Conservation (phyloP, 2,329 filamentous ascomycete genomes). For the Aaosphaeria arxii region DNA sequence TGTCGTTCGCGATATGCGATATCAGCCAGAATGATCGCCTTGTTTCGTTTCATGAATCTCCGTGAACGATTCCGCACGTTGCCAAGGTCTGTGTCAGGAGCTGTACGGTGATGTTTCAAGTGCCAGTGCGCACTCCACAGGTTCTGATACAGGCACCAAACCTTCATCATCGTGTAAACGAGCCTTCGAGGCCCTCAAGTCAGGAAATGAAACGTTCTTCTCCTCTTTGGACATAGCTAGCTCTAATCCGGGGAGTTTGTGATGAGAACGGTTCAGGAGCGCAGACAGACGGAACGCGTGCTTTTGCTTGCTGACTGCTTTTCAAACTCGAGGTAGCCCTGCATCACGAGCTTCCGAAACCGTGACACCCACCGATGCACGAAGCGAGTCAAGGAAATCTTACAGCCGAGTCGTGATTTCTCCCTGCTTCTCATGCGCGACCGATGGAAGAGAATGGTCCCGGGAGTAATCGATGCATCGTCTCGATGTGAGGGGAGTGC, state of each 20-base stretch:
- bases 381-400: no score
- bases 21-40: no score
- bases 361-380: slow-evolving; percentile 9
- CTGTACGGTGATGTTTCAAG: slow-evolving; percentile 13
- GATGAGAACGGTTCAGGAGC: slow-evolving; percentile 1
- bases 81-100: neutral
- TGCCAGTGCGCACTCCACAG: slow-evolving; percentile 6
- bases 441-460: no score
- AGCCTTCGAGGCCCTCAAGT: neutral
- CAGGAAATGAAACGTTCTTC: neutral
- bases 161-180: slow-evolving; percentile 3
- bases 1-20: neutral
- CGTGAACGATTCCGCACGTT: neutral
- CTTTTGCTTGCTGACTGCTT: slow-evolving; percentile 1
- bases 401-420: no score
- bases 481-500: no score
- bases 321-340: slow-evolving; percentile 5
- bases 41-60: neutral
- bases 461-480: no score
- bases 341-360: slow-evolving; percentile 8
- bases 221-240: neutral
- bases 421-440: no score
- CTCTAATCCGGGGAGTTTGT: neutral
- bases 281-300: neutral
- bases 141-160: slow-evolving; percentile 18